Evolutionary conservation across 768 basidiomycete genomes (phyloP).

Genomic region (Podaxis carcinomalis): DNA sequence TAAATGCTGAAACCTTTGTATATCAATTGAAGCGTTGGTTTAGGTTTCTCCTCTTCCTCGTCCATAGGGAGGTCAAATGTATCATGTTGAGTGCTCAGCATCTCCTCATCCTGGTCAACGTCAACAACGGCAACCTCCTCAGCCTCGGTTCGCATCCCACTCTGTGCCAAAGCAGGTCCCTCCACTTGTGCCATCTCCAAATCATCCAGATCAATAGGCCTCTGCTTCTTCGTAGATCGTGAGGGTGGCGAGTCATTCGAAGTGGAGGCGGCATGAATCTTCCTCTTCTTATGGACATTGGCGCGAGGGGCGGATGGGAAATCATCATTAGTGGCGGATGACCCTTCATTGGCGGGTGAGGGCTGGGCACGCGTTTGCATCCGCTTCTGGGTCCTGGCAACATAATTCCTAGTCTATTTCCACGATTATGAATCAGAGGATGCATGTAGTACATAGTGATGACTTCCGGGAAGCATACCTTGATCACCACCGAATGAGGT

Average conservation of each 20-base stretch:
- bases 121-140: background rate
- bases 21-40: constrained; percentile 58
- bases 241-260: background rate
- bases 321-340: background rate
- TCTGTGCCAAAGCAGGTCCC: background rate
- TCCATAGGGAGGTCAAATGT: constrained; percentile 38
- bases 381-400: constrained; percentile 20
- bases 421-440: background rate
- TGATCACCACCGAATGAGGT: constrained; percentile 75
- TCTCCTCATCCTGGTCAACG: constrained; percentile 15
- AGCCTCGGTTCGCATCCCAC: too few relatives aligned
- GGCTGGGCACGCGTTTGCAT: background rate
- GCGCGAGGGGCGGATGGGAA: background rate
- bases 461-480: constrained; percentile 40
- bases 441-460: background rate
- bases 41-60: constrained; percentile 73
- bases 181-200: background rate
- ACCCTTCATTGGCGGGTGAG: background rate
- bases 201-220: background rate
- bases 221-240: constrained; percentile 17
- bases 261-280: background rate
- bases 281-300: constrained; percentile 1
- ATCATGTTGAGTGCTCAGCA: constrained; percentile 5
- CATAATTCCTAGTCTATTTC: constrained; percentile 35
- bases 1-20: constrained; percentile 71